A percentile compares a stretch with the other conserved stretches of the same genome.
Evolutionary conservation across 2,329 filamentous ascomycete genomes (phyloP).

Genomic region (Cytospora leucostoma): DNA sequence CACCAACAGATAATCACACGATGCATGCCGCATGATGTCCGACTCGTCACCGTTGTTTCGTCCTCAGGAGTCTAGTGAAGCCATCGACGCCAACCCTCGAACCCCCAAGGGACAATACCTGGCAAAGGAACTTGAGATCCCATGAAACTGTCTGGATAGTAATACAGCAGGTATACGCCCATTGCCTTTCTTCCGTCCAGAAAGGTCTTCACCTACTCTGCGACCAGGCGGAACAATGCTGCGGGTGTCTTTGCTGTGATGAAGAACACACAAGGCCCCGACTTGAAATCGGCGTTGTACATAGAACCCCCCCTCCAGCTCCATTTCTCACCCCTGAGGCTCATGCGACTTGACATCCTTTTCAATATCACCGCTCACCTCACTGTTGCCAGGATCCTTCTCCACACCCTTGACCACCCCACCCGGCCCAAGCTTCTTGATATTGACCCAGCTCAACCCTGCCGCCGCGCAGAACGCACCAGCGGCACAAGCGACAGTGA

Average conservation of each 20-base stretch:
- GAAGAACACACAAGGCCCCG: no score
- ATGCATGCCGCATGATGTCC: neutral
- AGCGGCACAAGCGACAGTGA: slow-evolving; percentile 50
- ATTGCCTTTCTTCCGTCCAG: no score
- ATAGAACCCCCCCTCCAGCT: no score
- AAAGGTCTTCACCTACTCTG: no score
- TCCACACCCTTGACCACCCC: neutral
- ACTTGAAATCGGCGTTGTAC: no score
- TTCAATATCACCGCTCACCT: slow-evolving; percentile 9
- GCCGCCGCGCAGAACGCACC: slow-evolving; percentile 47
- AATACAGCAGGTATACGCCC: no score
- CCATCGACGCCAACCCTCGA: neutral
- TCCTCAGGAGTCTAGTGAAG: neutral
- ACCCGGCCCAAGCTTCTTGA: slow-evolving; percentile 44
- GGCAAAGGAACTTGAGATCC: neutral
- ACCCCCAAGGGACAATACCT: neutral
- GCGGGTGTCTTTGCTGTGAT: no score
- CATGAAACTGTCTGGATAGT: no score
- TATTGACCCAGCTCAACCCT: slow-evolving; percentile 55
- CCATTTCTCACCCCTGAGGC: neutral
- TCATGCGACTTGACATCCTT: neutral
- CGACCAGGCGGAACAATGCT: no score
- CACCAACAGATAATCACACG: neutral
- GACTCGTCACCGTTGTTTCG: neutral
- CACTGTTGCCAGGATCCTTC: slow-evolving; percentile 10